Base-by-base conservation (phyloP, 2,329 filamentous ascomycete genomes). In the Gnomoniopsis sp. region DNA sequence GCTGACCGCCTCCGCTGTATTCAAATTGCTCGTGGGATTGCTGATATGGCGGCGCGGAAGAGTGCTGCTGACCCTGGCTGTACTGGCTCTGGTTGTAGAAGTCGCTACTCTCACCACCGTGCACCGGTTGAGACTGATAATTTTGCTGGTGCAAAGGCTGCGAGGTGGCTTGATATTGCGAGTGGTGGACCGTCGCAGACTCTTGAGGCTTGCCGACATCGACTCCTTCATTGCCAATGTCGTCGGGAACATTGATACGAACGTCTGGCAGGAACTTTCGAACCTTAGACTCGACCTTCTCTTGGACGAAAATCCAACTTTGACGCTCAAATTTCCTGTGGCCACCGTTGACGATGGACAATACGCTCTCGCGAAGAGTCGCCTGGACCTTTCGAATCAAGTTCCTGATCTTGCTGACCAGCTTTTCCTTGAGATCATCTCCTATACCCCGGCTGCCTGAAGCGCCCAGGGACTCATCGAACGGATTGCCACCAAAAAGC, bases 231-330 rank as follows among this genome's bases (percentile, higher is more conserved):
- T 78, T 77, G 1, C 76, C 76, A 43, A 79, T 77, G 41, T 79
- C 76, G 60, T 79, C 76, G 0, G 76, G 76, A 44, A 79, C 75
- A 3, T 66, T 65, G 60, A 79, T 79, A 63, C 74, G 75, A 2
- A 79, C 76, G 59, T 75, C 75, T 59, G 76, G 76, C 22, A 79
- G 66, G 61, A 77, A 79, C 64, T 68, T 75, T 61, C 77, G 75
- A 47, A 79, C 75, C 69, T 78, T 78, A 47, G 70, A 64, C 68
- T 79, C 74, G 19, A 79, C 76, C 58, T 74, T 77, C 12, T 69
- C 70, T 63, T 79, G 76, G 58, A 79, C 76, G 63, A 77, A 78
- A 7, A 76, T 65, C 76, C 76, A 79, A 60, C 75, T 78, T 63
- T 75, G 65, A 19, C 69, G 69, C 70, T 79, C 76, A 55, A 79